Conservation (phyloP, 2,329 filamentous ascomycete genomes). For the Colletotrichum horii region DNA sequence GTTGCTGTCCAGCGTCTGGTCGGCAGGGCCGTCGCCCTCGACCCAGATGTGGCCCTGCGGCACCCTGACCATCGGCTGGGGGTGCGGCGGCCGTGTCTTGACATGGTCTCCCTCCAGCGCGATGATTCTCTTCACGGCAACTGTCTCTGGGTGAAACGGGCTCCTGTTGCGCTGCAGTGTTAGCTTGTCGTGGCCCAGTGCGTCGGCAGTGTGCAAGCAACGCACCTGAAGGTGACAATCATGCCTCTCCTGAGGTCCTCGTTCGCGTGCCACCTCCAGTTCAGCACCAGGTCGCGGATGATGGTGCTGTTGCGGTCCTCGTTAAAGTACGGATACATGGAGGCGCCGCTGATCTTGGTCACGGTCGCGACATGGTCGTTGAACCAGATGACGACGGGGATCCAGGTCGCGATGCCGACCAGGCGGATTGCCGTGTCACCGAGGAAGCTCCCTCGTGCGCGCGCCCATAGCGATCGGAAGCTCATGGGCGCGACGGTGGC, state of each 20-base stretch:
- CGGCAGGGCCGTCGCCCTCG: constrained; percentile 82
- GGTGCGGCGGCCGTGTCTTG: constrained; percentile 66
- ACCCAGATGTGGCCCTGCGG: constrained; percentile 92
- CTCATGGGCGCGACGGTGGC: constrained; percentile 1
- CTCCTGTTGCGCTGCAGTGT: constrained; percentile 53
- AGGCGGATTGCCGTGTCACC: constrained; percentile 25
- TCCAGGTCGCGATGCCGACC: constrained; percentile 64
- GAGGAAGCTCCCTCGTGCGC: constrained; percentile 27
- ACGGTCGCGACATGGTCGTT: constrained; percentile 65
- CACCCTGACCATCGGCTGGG: constrained; percentile 62
- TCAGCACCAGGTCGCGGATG: constrained; percentile 60
- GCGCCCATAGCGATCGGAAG: constrained; percentile 20
- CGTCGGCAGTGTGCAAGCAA: not conserved
- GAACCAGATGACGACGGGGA: constrained; percentile 67
- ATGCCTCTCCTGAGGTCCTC: constrained; percentile 71
- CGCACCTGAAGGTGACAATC: constrained; percentile 74
- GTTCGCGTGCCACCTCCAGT: constrained; percentile 63
- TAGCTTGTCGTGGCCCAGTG: not conserved
- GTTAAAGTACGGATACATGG: constrained; percentile 82
- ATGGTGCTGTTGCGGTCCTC: constrained; percentile 64
- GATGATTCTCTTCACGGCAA: constrained; percentile 83
- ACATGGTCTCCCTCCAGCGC: constrained; percentile 82
- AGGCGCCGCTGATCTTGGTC: constrained; percentile 63
- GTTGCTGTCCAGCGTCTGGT: constrained; percentile 82
- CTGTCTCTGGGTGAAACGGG: constrained; percentile 71